Percentiles rank a stretch among this genome's conserved stretches.
Evolutionary conservation across 768 basidiomycete species (phyloP).

Genomic region (Suillus spraguei): DNA sequence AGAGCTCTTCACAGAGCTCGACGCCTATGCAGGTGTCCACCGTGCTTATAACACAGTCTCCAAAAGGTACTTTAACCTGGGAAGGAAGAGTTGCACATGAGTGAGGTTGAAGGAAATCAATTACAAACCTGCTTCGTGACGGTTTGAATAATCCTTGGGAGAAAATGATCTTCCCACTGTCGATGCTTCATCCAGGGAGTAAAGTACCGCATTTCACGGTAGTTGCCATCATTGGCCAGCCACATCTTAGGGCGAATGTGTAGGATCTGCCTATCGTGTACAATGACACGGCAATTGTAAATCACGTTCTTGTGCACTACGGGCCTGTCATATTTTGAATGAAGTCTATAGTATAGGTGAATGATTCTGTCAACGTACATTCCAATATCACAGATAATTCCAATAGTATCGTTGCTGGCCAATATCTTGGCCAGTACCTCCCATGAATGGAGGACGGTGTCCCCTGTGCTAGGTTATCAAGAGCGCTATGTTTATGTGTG

Average conservation of each 20-base stretch:
- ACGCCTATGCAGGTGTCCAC: conserved; percentile 95
- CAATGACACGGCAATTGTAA: conserved; percentile 94
- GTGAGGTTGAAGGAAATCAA: background rate
- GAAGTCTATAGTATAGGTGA: background rate
- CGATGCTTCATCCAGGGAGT: conserved; percentile 93
- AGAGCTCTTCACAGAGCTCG: conserved; percentile 96
- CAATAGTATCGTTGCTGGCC: conserved; percentile 71
- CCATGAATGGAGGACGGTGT: conserved; percentile 97
- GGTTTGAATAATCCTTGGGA: conserved; percentile 86
- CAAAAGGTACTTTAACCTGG: conserved; percentile 90
- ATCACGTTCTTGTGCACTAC: conserved; percentile 97
- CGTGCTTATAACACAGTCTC: conserved; percentile 93
- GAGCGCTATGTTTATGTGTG: background rate
- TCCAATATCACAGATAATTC: conserved; percentile 95
- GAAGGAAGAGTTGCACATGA: background rate
- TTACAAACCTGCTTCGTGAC: conserved; percentile 82
- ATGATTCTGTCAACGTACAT: conserved; percentile 59
- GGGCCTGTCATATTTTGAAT: conserved; percentile 59
- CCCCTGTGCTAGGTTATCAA: conserved; percentile 54
- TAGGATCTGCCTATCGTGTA: conserved; percentile 83
- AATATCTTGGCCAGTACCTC: conserved; percentile 94
- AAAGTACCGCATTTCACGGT: conserved; percentile 87
- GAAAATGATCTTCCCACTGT: conserved; percentile 87
- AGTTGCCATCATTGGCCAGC: conserved; percentile 98
- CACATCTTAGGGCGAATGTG: conserved; percentile 99